These are phyloP conservation scores for Spizellomyces sp. DNA, from an alignment of 192 early-diverging fungal genomes.

Conservation along the genomic window DNA sequence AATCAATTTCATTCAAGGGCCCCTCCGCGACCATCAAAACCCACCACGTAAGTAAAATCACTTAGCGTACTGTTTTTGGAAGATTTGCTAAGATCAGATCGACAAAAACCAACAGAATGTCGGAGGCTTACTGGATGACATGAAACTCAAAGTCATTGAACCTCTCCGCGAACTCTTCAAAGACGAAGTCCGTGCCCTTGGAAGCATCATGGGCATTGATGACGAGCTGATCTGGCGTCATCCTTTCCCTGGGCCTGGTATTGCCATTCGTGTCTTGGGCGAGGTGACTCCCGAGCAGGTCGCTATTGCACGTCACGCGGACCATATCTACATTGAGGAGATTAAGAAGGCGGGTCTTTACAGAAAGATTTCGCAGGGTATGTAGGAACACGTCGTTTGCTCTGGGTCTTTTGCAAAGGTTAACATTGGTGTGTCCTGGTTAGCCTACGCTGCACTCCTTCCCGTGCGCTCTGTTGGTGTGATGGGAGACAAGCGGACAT, in stretches of 20 bases:
- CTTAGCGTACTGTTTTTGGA: too few relatives aligned
- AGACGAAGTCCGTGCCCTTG: conserved; percentile 98
- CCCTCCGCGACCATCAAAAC: conserved; percentile 99
- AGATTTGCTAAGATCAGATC: not conserved
- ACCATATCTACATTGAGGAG: conserved; percentile 98
- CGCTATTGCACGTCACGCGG: conserved; percentile 91
- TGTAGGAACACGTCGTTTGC: not conserved
- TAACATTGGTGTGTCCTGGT: not conserved
- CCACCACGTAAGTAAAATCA: conserved; percentile 72
- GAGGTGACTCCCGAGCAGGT: conserved; percentile 94
- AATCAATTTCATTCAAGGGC: conserved; percentile 98
- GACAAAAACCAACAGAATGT: conserved; percentile 67
- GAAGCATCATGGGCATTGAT: conserved; percentile 83
- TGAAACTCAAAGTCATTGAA: conserved; percentile 98
- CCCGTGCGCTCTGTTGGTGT: conserved; percentile 97
- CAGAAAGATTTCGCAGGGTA: conserved; percentile 90
- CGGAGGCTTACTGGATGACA: conserved; percentile 93
- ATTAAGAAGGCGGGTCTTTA: conserved; percentile 98
- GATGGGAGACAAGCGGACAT: conserved; percentile 99
- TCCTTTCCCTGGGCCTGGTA: conserved; percentile 99
- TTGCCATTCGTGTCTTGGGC: conserved; percentile 96
- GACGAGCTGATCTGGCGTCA: conserved; percentile 98
- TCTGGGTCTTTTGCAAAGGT: conserved; percentile 5
- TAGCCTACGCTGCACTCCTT: conserved; percentile 92
- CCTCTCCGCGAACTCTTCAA: conserved; percentile 98